Evolutionary conservation across 202 grass and related monocot species (phyloP).

Genomic region (Digitaria exilis): DNA sequence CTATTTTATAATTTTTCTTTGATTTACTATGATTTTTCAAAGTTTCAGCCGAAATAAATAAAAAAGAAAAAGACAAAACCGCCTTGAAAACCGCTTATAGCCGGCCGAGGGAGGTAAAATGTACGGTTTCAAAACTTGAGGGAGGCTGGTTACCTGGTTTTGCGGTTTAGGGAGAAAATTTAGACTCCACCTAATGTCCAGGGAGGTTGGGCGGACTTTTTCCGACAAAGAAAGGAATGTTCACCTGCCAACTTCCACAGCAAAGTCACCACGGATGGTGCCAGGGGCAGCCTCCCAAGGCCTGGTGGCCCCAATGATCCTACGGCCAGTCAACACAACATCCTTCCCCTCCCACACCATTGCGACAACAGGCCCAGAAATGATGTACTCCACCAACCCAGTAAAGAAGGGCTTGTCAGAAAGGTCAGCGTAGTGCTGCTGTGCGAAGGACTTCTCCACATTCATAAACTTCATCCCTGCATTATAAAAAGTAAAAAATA

Average conservation of each 20-base stretch:
- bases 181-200: too few species aligned
- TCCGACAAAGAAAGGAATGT: conserved; percentile 2
- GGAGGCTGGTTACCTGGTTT: too few species aligned
- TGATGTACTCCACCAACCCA: conserved; percentile 91
- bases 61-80: too few species aligned
- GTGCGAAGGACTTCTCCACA: conserved; percentile 84
- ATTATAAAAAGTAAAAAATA: not conserved
- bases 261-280: conserved; percentile 82
- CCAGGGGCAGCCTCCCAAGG: conserved; percentile 79
- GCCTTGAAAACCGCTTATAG: too few species aligned
- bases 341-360: conserved; percentile 98
- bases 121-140: too few species aligned
- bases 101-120: too few species aligned
- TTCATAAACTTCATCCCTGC: conserved; percentile 88
- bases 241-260: conserved; percentile 93
- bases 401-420: conserved; percentile 81
- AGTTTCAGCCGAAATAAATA: too few species aligned
- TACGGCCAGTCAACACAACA: conserved; percentile 73
- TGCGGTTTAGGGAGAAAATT: too few species aligned
- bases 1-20: too few species aligned
- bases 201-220: too few species aligned
- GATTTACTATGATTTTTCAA: too few species aligned
- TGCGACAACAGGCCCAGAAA: conserved; percentile 87
- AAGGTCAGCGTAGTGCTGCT: conserved; percentile 96
- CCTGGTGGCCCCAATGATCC: conserved; percentile 90